A percentile compares a stretch with the other conserved stretches of the same genome.
Conservation (phyloP, 345 rosid species). For the Crucihimalaya himalaica region DNA sequence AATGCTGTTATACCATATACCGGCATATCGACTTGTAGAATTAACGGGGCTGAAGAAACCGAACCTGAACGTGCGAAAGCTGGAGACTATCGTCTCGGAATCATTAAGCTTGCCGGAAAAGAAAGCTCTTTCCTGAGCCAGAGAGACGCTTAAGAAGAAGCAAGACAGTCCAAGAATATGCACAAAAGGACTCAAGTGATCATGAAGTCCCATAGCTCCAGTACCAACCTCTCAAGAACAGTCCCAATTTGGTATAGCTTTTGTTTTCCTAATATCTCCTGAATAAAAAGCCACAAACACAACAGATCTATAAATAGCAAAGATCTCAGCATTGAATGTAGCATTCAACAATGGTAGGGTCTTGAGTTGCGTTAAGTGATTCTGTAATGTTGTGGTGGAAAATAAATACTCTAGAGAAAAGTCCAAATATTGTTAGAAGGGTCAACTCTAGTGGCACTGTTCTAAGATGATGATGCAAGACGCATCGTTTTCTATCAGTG, state of each 20-base stretch:
- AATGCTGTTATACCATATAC: conserved; percentile 50
- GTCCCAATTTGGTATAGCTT: neutral
- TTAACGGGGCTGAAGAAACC: conserved; percentile 59
- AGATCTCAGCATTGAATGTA: neutral
- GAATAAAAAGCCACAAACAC: neutral
- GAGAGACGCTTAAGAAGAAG: conserved; percentile 4
- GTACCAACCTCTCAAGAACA: neutral
- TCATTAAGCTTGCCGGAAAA: conserved; percentile 21
- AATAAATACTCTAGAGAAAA: conserved; percentile 14
- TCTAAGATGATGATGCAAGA: conserved; percentile 9
- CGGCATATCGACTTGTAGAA: conserved; percentile 48
- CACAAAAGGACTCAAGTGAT: conserved; percentile 3
- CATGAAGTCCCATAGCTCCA: conserved; percentile 24
- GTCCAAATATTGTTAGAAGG: conserved; percentile 24
- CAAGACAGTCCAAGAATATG: neutral
- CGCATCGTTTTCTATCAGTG: neutral
- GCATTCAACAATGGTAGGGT: conserved; percentile 8
- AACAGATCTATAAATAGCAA: neutral
- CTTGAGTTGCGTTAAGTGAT: neutral
- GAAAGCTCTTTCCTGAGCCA: conserved; percentile 30
- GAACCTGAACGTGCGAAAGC: conserved; percentile 40
- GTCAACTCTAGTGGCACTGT: conserved; percentile 29
- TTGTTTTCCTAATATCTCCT: neutral
- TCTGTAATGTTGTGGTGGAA: neutral
- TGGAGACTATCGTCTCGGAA: conserved; percentile 41